Conservation (phyloP, 2,329 filamentous ascomycete species). For the Penicillium griseofulvum region DNA sequence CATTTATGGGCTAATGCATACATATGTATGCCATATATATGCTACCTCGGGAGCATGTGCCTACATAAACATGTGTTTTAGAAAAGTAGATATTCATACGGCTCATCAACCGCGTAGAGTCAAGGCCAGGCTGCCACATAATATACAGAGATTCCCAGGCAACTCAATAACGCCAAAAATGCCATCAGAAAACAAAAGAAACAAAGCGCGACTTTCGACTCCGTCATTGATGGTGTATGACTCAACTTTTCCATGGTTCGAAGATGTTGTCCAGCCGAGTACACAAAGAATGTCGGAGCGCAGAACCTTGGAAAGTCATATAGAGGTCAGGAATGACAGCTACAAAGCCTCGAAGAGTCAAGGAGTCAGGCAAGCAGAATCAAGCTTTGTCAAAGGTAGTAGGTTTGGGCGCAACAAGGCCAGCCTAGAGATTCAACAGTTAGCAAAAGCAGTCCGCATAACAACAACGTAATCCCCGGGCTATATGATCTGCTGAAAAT, state of each 20-base stretch:
- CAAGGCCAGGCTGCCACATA: slow-evolving; percentile 10
- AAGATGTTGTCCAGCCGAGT: background rate
- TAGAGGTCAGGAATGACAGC: background rate
- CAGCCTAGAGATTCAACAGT: slow-evolving; percentile 28
- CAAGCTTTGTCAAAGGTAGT: slow-evolving; percentile 22
- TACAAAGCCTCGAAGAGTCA: background rate
- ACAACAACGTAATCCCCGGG: background rate
- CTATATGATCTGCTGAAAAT: background rate
- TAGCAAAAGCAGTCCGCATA: background rate
- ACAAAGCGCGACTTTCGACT: background rate
- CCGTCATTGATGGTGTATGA: background rate
- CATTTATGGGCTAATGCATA: background rate
- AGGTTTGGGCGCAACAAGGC: slow-evolving; percentile 34
- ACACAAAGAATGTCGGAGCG: slow-evolving; percentile 1
- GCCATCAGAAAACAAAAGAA: slow-evolving; percentile 13
- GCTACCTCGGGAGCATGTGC: background rate
- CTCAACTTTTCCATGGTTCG: background rate
- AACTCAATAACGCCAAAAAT: slow-evolving; percentile 26
- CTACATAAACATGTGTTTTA: background rate
- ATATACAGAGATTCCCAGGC: slow-evolving; percentile 12
- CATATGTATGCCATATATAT: too few relatives aligned
- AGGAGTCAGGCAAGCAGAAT: slow-evolving; percentile 1
- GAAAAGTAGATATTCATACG: slow-evolving; percentile 1
- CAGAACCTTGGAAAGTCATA: background rate
- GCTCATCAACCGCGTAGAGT: slow-evolving; percentile 3